These are phyloP conservation scores for Rubia yunnanensis DNA, from an alignment of 257 asterid species.

Conservation along the genomic window DNA sequence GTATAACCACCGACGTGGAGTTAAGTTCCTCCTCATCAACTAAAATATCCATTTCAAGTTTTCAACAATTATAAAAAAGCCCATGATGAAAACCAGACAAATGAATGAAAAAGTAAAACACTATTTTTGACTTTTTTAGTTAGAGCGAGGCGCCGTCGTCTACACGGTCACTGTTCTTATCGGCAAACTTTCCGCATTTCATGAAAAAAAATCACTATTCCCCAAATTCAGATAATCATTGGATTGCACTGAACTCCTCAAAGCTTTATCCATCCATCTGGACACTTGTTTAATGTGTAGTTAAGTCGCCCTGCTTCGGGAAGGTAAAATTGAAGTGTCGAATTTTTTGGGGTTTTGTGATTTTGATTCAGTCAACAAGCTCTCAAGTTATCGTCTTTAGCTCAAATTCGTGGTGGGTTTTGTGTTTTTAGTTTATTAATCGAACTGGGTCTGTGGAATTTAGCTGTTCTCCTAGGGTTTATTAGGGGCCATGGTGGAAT, in stretches of 20 bases:
- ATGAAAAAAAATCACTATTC: neutral
- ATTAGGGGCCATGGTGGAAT: neutral
- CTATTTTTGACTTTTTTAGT: neutral
- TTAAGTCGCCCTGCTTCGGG: neutral
- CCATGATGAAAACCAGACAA: neutral
- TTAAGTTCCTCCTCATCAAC: neutral
- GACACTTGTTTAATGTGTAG: neutral
- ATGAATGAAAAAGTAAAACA: neutral
- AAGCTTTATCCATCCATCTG: neutral
- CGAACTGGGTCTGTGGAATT: neutral
- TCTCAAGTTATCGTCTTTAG: neutral
- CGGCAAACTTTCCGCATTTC: neutral
- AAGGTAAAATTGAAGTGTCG: neutral
- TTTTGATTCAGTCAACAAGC: neutral
- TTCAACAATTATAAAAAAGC: neutral
- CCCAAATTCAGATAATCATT: neutral
- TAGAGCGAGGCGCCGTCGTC: neutral
- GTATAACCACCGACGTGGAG: conserved; percentile 5
- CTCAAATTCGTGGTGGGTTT: neutral
- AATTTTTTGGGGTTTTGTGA: neutral
- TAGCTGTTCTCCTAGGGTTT: neutral
- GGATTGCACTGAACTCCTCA: neutral
- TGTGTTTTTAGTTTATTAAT: neutral
- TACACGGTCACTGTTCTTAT: conserved; percentile 2
- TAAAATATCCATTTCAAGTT: neutral